Evolutionary conservation across 352 stramenopile species (phyloP), one percentile per base, ranked within the genome.

Genomic region (Phytopythium vexans): DNA sequence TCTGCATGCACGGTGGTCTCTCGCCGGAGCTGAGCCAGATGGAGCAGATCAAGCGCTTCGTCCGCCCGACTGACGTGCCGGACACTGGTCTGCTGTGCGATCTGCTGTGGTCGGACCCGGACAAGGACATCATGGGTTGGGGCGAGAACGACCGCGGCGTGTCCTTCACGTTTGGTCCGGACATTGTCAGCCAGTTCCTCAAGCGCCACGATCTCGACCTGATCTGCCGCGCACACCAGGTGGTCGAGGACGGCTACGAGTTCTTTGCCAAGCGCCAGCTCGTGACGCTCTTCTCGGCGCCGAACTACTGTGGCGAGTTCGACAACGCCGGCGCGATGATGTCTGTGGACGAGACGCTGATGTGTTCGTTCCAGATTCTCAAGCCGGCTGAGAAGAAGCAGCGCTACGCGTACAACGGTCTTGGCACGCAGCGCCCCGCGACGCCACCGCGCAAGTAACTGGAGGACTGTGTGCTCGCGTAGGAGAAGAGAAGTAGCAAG

Each of bases 91-190:
- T 99, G n/a, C 74, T 99, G 52, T 99, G 96, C 61, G 97, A 99
- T 77, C 79, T 99, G 36, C 74, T 99, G 8, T 99, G 97, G 97
- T 93, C 88, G 21, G 97, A 99, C 63, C 97, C 97, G 32, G 97
- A 99, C 68, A 98, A 97, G 67, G 96, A 99, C 60, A 97, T 99
- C 52, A 93, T 98, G 56, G 97, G 97, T 10, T 99, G 97, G 97
- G 97, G 97, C 48, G 93, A 97, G 64, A 99, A 99, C 55, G 97
- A 99, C 64, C 76, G 97, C 36, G 97, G 97, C 56, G 97, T 99
- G 4, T 72, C 74, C 39, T 99, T 99, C 76, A 99, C 97, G 9
- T 99, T 99, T 71, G 97, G 97, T 15, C 94, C 98, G 55, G 97
- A 99, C 70, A 98, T 99, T 62, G 97, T 99, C 4, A 88, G 86